Conservation (phyloP, 805 yeast species). For the Schizosaccharomyces pombe region ASM294v3 CU329670.1:2857501-2858000, state of each 20-base stretch:
- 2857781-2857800: slow-evolving; percentile 30
- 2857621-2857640: slow-evolving; percentile 13
- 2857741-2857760: slow-evolving; percentile 18
- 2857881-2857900: slow-evolving; percentile 48
- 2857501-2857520: slow-evolving; percentile 13
- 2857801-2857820: slow-evolving; percentile 18
- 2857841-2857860: slow-evolving; percentile 49
- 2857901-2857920: slow-evolving; percentile 43
- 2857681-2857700: slow-evolving; percentile 6
- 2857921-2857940: slow-evolving; percentile 44
- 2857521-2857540: slow-evolving; percentile 14
- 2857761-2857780: slow-evolving; percentile 25
- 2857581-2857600: slow-evolving; percentile 18
- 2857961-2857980: slow-evolving; percentile 35
- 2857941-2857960: slow-evolving; percentile 32
- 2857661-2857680: slow-evolving; percentile 13
- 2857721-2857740: slow-evolving; percentile 20
- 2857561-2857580: slow-evolving; percentile 17
- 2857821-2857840: slow-evolving; percentile 28
- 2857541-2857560: slow-evolving; percentile 19
- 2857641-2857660: slow-evolving; percentile 10
- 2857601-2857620: slow-evolving; percentile 12
- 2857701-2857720: neutral
- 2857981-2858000: slow-evolving; percentile 27
- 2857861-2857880: slow-evolving; percentile 31